These are phyloP conservation scores for Annulohypoxylon moriforme DNA, from an alignment of 495 filamentous ascomycete genomes.

Conservation along the genomic window DNA sequence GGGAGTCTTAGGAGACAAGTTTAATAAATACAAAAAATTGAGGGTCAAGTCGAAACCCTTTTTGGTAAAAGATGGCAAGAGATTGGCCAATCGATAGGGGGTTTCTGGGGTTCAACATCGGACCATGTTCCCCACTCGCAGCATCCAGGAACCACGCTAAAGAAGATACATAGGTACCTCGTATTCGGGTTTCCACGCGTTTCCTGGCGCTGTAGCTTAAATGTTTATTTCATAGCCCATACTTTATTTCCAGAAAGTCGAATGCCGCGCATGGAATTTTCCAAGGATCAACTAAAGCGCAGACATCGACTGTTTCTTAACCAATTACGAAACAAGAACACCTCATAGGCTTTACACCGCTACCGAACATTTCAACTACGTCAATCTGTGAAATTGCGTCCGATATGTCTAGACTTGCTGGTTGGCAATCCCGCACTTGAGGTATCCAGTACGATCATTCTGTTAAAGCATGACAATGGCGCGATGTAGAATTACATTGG, in stretches of 20 bases:
- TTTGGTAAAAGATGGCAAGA: conserved; percentile 43
- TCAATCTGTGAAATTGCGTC: conserved; percentile 22
- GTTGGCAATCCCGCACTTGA: conserved; percentile 4
- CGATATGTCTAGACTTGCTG: conserved; percentile 3
- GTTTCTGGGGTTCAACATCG: conserved; percentile 32
- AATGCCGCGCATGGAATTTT: background rate
- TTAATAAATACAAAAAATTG: conserved; percentile 41
- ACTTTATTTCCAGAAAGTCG: background rate
- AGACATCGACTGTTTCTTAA: background rate
- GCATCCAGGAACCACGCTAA: background rate
- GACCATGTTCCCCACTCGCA: conserved; percentile 8
- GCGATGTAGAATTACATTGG: conserved; percentile 41
- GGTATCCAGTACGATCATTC: conserved; percentile 23
- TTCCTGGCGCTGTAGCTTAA: background rate
- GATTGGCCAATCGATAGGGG: conserved; percentile 47
- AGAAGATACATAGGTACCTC: conserved; percentile 36
- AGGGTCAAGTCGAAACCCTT: conserved; percentile 20
- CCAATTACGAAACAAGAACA: conserved; percentile 19
- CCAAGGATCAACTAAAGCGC: background rate
- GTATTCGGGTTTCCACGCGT: conserved; percentile 36
- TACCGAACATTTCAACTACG: conserved; percentile 12
- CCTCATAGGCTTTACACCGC: conserved; percentile 33
- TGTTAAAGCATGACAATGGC: conserved; percentile 39
- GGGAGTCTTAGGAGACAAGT: conserved; percentile 25
- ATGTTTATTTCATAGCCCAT: background rate